Evolutionary conservation across 768 basidiomycete genomes (phyloP).

Genomic region (Omphalotus guepiniiformis): DNA sequence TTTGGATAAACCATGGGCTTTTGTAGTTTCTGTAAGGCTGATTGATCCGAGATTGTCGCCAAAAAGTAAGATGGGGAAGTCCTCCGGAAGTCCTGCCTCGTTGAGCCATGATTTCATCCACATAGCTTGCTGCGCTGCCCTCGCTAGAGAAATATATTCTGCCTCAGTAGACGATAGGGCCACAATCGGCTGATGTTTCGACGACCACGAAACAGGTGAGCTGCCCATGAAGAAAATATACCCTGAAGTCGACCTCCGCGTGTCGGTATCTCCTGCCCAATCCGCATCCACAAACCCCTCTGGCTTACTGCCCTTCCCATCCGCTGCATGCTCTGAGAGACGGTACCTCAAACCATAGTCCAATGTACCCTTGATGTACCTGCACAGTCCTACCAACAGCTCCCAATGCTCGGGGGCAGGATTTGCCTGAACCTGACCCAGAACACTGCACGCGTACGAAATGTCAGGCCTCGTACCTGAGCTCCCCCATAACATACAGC

Average conservation of each 20-base stretch:
- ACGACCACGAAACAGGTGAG: constrained; percentile 25
- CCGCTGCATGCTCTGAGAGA: background rate
- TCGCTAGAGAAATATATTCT: constrained; percentile 29
- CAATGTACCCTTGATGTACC: constrained; percentile 26
- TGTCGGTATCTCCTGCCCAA: constrained; percentile 21
- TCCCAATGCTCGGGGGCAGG: constrained; percentile 23
- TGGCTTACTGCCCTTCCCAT: constrained; percentile 14
- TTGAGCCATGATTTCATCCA: constrained; percentile 22
- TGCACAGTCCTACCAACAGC: constrained; percentile 20
- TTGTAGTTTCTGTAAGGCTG: background rate
- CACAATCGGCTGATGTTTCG: constrained; percentile 25
- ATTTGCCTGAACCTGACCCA: constrained; percentile 13
- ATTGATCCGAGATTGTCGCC: constrained; percentile 6
- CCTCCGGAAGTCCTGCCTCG: constrained; percentile 10
- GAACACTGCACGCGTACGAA: background rate
- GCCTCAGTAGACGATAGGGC: constrained; percentile 30
- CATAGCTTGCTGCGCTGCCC: constrained; percentile 24
- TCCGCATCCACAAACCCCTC: constrained; percentile 27
- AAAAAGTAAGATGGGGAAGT: background rate
- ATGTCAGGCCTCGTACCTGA: constrained; percentile 13
- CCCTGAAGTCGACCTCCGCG: constrained; percentile 21
- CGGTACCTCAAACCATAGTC: constrained; percentile 18
- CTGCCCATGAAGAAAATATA: constrained; percentile 25
- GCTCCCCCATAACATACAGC: constrained; percentile 13
- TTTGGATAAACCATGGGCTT: constrained; percentile 14